Evolutionary conservation across 306 rosid species (phyloP), one percentile per base, ranked within the genome.

Genomic region (cucumber (Cucumis sativus)): DNA sequence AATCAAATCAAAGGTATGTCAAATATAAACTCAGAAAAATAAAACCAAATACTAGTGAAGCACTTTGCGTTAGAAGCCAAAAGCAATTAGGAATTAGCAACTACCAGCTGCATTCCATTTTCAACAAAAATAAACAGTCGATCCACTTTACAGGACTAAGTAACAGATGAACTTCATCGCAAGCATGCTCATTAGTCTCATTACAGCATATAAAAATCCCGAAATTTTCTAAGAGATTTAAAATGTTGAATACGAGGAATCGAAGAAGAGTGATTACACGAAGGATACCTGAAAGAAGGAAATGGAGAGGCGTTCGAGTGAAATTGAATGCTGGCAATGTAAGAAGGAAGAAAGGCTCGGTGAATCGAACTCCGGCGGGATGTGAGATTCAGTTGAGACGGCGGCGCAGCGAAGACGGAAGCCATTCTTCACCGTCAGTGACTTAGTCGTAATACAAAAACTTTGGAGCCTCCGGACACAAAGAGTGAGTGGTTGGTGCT

Each of bases 261-360:
- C 35, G 60, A 71, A 71, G 43, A 71, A 3, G 57, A 70, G 3
- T 45, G 60, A 33, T 28, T 51, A 71, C 14, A 43, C 18, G 20
- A 73, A 6, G 62, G 16, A 73, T 73, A 73, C 77, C 77, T 73
- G 49, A 54, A 52, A 73, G 63, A 33, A 33, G 30, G 63, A 28
- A 54, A 1, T 12, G 77, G 61, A 54, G 35, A 52, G 63, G 47
- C 33, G 30, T 17, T 73, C 8, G 49, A 20, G 16, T 28, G 61
- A 73, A 52, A 33, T 52, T 73, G 20, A 75, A 58, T n/a, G 30
- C 33, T 55, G 39, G 12, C 41, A 13, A 58, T 41, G 79, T 56
- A 6, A 39, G 76, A 3, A 12, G 43, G 54, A 20, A 75, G 35
- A 20, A 39, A 15, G 8, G 56, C 51, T 58, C 35, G 21, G 43